Base-by-base conservation (phyloP, 2,329 filamentous ascomycete genomes). In the Calonectria pseudoreteaudii region DNA sequence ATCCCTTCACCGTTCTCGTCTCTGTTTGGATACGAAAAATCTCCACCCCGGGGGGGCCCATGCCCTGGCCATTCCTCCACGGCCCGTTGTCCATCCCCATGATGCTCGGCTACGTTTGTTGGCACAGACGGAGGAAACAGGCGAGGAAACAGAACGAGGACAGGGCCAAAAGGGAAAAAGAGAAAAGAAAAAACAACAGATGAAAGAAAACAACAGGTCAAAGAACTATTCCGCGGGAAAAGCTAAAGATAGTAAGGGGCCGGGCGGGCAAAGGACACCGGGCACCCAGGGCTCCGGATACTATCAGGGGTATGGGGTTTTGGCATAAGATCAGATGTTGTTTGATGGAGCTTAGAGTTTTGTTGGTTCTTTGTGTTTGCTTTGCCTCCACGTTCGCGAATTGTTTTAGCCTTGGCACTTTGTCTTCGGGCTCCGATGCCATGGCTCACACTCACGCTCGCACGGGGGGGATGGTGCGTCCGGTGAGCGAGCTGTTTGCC, bases 1-100 rank as follows among this genome's bases (percentile, higher is more conserved):
- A 53, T 62, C 20, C 64, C 44, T 60, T 68, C 56, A 28, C 23
- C 47, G 47, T 52, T 20, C 52, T 41, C 53, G 66, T 34, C 38
- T 26, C 28, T 53, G 34, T 31, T 44, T 64, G 68, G 58, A 70
- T 65, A 70, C 58, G 60, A 65, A 70, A 64, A 68, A 47, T n/a
- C 36, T 26, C 30, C 38, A 30, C 11, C 36, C n/a, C n/a, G n/a
- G n/a, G 28, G 38, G 60, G 60, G 60, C 60, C 60, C 60, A 47
- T 49, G 60, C 60, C 60, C 60, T 65, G 38, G 26, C 36, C 60
- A 31, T 49, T 49, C 60, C 38, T 65, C 60, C n/a, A 49, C 38
- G 60, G 38, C 60, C 60, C 60, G 38, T 34, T n/a, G n/a, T 34
- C 52, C 36, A 11, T 67, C 23, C 26, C 23, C 66, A 4, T 58